Base-by-base conservation (phyloP, 2,329 filamentous ascomycete species). In the Nothopassalora personata region DNA sequence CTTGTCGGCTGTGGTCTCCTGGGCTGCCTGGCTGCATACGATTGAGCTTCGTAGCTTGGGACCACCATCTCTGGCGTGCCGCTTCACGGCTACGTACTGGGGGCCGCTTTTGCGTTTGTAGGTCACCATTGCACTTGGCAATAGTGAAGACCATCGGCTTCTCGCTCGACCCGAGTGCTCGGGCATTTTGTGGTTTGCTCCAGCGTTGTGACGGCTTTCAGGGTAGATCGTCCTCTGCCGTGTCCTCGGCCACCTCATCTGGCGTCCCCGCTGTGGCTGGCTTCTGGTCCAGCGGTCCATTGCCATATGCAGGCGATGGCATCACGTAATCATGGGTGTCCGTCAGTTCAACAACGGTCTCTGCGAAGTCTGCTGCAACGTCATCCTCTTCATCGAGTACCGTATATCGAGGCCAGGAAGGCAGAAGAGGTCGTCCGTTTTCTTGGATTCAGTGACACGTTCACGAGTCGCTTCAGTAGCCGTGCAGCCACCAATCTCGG, bases 381-480 rank as follows among this genome's bases (percentile, higher is more conserved):
- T 43, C 39, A 7, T 43, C 39, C 28, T 63, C 53, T 27, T 64
- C 63, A 36, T 60, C 4, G 62, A 66, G 51, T 65, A 71, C 31
- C 66, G 63, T 11, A 66, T 46, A 15, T 70, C 66, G 11, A 68
- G 54, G 4, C 66, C 69, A 15, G 69, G 60, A 30, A 78, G 74
- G 67, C 89, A 92, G 70, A 92, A 92, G 52, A 91, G 73, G 69
- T 90, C 86, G 31, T 76, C 74, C 1, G 83, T 78, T 43, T 75
- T 76, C 28, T 43, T 43, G 11, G 11, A 28, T 73, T 72, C n/a
- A 65, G 33, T 69, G 47, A 60, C 68, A 53, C 68, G 69, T 66
- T 53, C 70, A 67, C 65, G 72, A 5, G 68, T 68, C 57, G 67
- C 70, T 28, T 70, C 70, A 8, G 74, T 72, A 2, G 68, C 72